Percentiles rank a stretch among this genome's conserved stretches.
These are phyloP conservation scores for Kitagawia praeruptora DNA, from an alignment of 129 eudicot species.

Conservation along the genomic window DNA sequence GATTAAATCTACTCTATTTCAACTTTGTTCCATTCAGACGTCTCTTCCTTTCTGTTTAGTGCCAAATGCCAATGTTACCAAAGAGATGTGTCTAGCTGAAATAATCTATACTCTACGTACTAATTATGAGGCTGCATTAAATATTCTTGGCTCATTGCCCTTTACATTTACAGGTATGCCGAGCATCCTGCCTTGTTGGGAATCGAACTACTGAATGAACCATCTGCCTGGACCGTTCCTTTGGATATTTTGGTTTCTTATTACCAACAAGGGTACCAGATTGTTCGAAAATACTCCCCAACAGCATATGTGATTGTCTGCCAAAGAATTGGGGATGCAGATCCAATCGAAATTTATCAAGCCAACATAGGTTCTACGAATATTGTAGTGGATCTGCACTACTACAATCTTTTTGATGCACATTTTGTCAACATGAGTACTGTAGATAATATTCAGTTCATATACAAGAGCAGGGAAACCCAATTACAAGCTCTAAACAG, in stretches of 20 bases:
- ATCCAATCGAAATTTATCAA: constrained; percentile 52
- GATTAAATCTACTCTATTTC: too few species aligned
- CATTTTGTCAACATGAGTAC: constrained; percentile 43
- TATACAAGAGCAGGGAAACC: constrained; percentile 45
- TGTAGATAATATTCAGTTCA: constrained; percentile 40
- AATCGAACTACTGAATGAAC: constrained; percentile 65
- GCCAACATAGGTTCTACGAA: constrained; percentile 45
- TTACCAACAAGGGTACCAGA: constrained; percentile 59
- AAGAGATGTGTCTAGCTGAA: background rate
- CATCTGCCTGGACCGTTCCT: constrained; percentile 45
- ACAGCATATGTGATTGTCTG: constrained; percentile 64
- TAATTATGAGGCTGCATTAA: background rate
- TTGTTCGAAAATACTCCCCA: constrained; percentile 49
- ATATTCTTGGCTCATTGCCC: background rate
- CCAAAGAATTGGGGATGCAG: constrained; percentile 62
- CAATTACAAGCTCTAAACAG: constrained; percentile 48
- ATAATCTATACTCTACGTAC: background rate
- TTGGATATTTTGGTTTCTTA: constrained; percentile 44
- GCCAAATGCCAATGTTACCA: background rate
- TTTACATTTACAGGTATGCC: constrained; percentile 39
- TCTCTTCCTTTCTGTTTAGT: background rate
- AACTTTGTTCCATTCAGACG: background rate
- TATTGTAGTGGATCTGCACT: constrained; percentile 59
- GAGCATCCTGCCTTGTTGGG: constrained; percentile 59
- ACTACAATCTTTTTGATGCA: constrained; percentile 56